Conservation (phyloP, 2,329 filamentous ascomycete species). For the Fonsecaea erecta region DNA sequence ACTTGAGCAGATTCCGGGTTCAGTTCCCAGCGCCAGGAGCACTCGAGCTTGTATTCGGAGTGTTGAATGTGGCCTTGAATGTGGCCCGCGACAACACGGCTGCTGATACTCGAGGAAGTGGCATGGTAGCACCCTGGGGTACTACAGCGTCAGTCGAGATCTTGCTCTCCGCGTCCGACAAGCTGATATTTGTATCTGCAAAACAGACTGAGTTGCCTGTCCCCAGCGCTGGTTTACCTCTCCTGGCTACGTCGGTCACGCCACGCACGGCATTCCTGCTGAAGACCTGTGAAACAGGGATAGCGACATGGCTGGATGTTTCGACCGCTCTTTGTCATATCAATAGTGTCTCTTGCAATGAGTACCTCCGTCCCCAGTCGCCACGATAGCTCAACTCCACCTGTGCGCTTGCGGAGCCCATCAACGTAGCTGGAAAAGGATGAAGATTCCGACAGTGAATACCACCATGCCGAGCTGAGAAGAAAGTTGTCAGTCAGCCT, state of each 20-base stretch:
- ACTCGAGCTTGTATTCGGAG: no score
- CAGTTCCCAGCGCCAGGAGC: no score
- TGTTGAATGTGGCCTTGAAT: no score
- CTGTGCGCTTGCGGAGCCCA: conserved; percentile 14
- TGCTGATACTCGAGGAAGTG: no score
- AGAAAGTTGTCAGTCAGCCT: no score
- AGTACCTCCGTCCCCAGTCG: neutral
- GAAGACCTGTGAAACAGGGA: neutral
- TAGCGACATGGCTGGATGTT: neutral
- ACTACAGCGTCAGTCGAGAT: neutral
- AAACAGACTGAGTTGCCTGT: neutral
- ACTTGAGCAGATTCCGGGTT: no score
- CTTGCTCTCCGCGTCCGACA: neutral
- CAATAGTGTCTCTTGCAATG: neutral
- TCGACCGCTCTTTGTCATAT: neutral
- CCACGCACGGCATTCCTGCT: neutral
- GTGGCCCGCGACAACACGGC: no score
- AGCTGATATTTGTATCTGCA: neutral
- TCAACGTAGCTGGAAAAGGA: conserved; percentile 15
- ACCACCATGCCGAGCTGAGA: no score
- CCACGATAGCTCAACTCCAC: conserved; percentile 10
- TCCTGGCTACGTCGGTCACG: neutral
- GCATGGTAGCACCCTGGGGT: neutral
- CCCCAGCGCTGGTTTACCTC: neutral
- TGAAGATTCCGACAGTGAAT: no score